Evolutionary conservation across 805 yeast genomes (phyloP), one percentile per base, ranked within the genome.

Genomic region (Dipodascus albidus): DNA sequence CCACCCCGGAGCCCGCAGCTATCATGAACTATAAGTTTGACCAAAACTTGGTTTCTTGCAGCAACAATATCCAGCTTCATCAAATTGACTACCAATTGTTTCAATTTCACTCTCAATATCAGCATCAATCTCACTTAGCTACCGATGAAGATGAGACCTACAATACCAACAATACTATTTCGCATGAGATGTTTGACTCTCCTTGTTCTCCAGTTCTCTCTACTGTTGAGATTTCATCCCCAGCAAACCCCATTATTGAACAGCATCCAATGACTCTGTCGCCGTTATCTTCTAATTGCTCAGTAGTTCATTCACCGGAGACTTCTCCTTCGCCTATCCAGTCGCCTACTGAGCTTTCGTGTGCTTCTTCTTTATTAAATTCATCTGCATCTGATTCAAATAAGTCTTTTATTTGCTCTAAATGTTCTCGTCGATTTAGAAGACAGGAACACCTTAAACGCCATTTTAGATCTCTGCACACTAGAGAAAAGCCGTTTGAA

Each of bases 391-490:
- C 20, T 14, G 44, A 38, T n/a, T 38, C 44, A 14, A 38, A 38
- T 14, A 47, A 47, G 31, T 47, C 49, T 21, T 47, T 47, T 22
- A 27, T 47, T 9, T 84, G 90, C 64, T 77, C 77, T 31, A 76
- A 74, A 61, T 84, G 91, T 64, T 73, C 77, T 50, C 74, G 90
- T 59, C 65, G 78, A 49, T 85, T 85, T 68, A 80, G 82, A 63
- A 74, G 93, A 59, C 87, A 83, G 64, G 93, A 85, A 62, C 93
- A 85, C 65, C 68, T 85, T 59, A 83, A 82, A 64, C 74, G 93
- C 55, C 93, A 85, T 61, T 78, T 81, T 63, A 70, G 90, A 54
- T 80, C 87, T 19, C 71, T 85, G 55, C 93, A 85, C 62, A 83
- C 70, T 33, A 75, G 81, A 53, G 87, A 82, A 54, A 84, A 82